These are phyloP conservation scores for Candida pseudoglaebosa DNA, from an alignment of 805 yeast species.

Conservation along the genomic window DNA sequence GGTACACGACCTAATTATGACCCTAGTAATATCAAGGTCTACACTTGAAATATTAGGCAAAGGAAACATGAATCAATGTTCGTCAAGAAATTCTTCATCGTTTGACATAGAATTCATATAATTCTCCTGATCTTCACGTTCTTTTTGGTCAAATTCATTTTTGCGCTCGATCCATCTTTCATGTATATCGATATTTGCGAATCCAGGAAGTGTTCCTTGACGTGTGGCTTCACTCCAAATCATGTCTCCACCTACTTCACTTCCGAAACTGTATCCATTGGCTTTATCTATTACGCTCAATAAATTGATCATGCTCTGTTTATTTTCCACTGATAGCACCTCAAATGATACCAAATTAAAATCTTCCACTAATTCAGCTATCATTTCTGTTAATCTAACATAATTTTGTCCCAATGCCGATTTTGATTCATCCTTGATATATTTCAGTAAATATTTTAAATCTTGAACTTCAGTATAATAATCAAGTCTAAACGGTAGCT, in stretches of 20 bases:
- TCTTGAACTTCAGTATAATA: conserved; percentile 94
- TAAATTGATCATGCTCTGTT: conserved; percentile 82
- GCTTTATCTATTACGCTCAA: conserved; percentile 82
- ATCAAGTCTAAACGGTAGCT: conserved; percentile 75
- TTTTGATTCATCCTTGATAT: conserved; percentile 67
- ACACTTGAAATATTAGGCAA: too few relatives aligned
- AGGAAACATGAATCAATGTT: too few relatives aligned
- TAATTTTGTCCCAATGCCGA: conserved; percentile 58
- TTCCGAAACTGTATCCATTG: conserved; percentile 89
- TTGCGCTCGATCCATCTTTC: conserved; percentile 94
- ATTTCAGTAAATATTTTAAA: conserved; percentile 61
- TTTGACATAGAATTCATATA: not conserved
- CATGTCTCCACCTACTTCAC: conserved; percentile 95
- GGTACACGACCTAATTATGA: conserved; percentile 16
- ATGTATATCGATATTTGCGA: conserved; percentile 66
- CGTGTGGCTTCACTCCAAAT: conserved; percentile 96
- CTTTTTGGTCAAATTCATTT: conserved; percentile 62
- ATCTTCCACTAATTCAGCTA: conserved; percentile 82
- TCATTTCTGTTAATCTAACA: conserved; percentile 65
- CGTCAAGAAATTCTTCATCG: conserved; percentile 20
- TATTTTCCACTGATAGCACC: conserved; percentile 88
- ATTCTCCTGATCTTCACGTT: conserved; percentile 40
- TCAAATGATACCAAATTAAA: conserved; percentile 85
- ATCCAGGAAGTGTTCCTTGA: conserved; percentile 56
- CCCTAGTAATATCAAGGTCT: too few relatives aligned